Conservation (phyloP, 1,284 basidiomycete species). For the Porodaedalea pini region DNA sequence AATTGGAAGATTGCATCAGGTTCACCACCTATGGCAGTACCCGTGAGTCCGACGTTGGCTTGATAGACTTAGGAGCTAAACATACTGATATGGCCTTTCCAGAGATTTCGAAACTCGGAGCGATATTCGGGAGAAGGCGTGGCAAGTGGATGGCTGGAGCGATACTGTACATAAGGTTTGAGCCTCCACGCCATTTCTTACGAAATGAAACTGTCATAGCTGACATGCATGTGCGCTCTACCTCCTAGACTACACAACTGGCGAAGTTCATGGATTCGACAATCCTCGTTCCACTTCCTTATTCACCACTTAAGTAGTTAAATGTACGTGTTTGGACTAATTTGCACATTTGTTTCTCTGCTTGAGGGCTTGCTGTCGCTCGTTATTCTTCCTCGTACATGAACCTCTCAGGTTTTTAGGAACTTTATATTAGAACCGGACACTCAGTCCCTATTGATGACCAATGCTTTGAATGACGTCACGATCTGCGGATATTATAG, state of each 20-base stretch:
- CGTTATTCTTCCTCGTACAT: too few relatives aligned
- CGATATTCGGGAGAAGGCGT: slow-evolving; percentile 81
- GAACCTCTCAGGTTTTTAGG: too few relatives aligned
- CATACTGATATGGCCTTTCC: slow-evolving; percentile 15
- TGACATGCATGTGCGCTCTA: slow-evolving; percentile 22
- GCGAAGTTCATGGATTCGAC: slow-evolving; percentile 76
- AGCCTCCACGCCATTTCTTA: slow-evolving; percentile 10
- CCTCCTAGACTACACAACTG: slow-evolving; percentile 75
- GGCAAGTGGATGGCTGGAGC: slow-evolving; percentile 91
- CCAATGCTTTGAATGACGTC: not conserved
- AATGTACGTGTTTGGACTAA: not conserved
- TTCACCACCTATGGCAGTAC: slow-evolving; percentile 94
- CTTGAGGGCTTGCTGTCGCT: not conserved
- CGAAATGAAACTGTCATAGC: slow-evolving; percentile 9
- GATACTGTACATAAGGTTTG: slow-evolving; percentile 87
- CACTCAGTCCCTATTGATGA: too few relatives aligned
- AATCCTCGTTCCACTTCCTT: slow-evolving; percentile 70
- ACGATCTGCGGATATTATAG: not conserved
- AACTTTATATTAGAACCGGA: too few relatives aligned
- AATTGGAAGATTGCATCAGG: slow-evolving; percentile 84
- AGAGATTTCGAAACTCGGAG: slow-evolving; percentile 81
- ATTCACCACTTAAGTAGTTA: slow-evolving; percentile 73
- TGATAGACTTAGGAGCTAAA: slow-evolving; percentile 5
- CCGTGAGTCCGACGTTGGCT: slow-evolving; percentile 50
- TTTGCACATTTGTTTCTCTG: not conserved